Evolutionary conservation across 2,329 filamentous ascomycete species (phyloP).

Genomic region (Raffaelea deltoideospora): DNA sequence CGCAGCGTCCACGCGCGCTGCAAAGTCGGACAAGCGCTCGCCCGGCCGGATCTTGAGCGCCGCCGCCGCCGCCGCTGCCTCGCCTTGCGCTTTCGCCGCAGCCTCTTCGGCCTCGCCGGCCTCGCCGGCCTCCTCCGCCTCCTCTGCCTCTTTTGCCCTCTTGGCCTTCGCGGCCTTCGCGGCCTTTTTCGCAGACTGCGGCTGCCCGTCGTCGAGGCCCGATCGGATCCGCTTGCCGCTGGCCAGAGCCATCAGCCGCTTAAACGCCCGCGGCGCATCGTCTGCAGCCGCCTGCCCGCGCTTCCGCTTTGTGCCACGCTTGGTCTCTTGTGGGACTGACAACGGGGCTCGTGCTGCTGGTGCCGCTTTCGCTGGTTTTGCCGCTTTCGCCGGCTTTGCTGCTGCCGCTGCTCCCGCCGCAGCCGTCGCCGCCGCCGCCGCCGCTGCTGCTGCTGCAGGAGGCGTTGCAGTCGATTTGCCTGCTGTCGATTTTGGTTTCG

Average conservation of each 20-base stretch:
- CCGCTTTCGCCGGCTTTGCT: conserved; percentile 3
- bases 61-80: neutral
- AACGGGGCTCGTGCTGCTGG: conserved; percentile 12
- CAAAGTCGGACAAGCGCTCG: conserved; percentile 70
- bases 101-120: neutral
- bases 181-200: conserved; percentile 12
- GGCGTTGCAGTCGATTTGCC: neutral
- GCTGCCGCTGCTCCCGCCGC: neutral
- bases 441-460: neutral
- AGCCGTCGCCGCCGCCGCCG: neutral
- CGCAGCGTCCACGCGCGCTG: conserved; percentile 67
- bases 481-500: too few species aligned
- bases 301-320: conserved; percentile 31
- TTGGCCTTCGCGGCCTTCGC: conserved; percentile 17
- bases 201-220: conserved; percentile 55
- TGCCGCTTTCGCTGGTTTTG: conserved; percentile 9
- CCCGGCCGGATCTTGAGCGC: conserved; percentile 63
- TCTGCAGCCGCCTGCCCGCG: conserved; percentile 33
- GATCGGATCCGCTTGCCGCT: conserved; percentile 43
- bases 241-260: conserved; percentile 65
- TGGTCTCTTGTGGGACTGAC: too few species aligned
- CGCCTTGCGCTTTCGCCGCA: neutral
- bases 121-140: conserved; percentile 6
- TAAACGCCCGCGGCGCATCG: conserved; percentile 81
- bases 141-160: conserved; percentile 6